Evolutionary conservation across 108 stramenopile species (phyloP), one percentile per base, ranked within the genome.

Genomic region (Stephanodiscus minutulus): DNA sequence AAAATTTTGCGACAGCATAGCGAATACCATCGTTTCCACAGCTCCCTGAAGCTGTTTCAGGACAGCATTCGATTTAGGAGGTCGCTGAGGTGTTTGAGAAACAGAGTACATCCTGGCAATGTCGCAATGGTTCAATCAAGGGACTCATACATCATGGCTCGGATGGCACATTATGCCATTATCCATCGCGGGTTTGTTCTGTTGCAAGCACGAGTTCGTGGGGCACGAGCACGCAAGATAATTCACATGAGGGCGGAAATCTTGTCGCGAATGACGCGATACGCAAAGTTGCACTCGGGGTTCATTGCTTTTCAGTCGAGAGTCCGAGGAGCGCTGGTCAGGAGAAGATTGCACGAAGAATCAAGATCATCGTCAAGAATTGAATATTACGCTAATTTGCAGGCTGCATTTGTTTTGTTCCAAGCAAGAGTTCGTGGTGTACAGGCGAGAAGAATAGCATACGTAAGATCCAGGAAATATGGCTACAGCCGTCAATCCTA

Each of bases 401-500:
- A 35, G 5, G 60, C 58, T 21, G 60, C 27, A 29, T 61, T 61
- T 18, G 49, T 70, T 43, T 61, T 24, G 59, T 31, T 70, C 15
- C 70, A 70, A 59, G 58, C 70, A 53, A 59, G 43, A 58, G 39
- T 61, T 61, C 70, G 70, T 43, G 70, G 70, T 22, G 46, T 25
- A 17, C 27, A 50, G 27, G 43, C 37, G 17, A 46, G 70, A 36
- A 49, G 36, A 59, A 61, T 47, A 37, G 31, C 31, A 8, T 2
- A 15, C 24, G 0, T 17, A 7, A 28, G 18, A 41, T 37, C 39
- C 0, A n/a, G n/a, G n/a, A n/a, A n/a, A n/a, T n/a, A n/a, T n/a
- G n/a, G n/a, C n/a, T n/a, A n/a, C n/a, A n/a, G 31, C 31, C 5
- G 31, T 33, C 31, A 33, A 7, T 12, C 43, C 43, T 10, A 12